Conservation (phyloP, 192 early-diverging fungal species). For the Rhizoclosmatium sp. region DNA sequence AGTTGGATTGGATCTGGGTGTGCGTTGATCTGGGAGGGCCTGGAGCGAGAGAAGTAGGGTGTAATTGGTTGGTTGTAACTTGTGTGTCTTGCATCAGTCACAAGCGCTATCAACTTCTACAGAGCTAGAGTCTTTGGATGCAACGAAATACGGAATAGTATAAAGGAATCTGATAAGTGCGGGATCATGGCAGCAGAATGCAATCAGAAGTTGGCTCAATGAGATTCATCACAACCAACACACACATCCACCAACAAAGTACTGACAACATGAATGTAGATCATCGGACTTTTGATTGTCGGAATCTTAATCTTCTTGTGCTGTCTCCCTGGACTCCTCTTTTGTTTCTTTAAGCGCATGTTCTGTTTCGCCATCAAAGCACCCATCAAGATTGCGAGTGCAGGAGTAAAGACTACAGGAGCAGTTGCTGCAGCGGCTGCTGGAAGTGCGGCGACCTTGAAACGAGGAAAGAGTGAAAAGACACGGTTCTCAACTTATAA, state of each 20-base stretch:
- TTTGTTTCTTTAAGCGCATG: slow-evolving; percentile 24
- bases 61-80: too few species aligned
- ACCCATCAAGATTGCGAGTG: slow-evolving; percentile 14
- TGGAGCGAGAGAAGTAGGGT: too few species aligned
- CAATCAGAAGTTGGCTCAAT: background rate
- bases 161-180: too few species aligned
- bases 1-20: too few species aligned
- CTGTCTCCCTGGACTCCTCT: slow-evolving; percentile 24
- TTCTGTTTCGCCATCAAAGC: slow-evolving; percentile 33
- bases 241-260: background rate
- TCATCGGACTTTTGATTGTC: slow-evolving; percentile 29
- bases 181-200: too few species aligned
- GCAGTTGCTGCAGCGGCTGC: slow-evolving; percentile 10
- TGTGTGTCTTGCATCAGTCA: too few species aligned
- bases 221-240: background rate
- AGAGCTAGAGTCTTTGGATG: too few species aligned
- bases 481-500: slow-evolving; percentile 86
- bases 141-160: too few species aligned
- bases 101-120: too few species aligned
- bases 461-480: slow-evolving; percentile 26
- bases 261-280: background rate
- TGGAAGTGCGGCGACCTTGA: background rate
- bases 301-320: slow-evolving; percentile 10
- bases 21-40: too few species aligned
- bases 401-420: slow-evolving; percentile 50